phyloP scores from a whole-genome alignment of 116 monocot genomes.

The Papilionanthe hybrid region DNA sequence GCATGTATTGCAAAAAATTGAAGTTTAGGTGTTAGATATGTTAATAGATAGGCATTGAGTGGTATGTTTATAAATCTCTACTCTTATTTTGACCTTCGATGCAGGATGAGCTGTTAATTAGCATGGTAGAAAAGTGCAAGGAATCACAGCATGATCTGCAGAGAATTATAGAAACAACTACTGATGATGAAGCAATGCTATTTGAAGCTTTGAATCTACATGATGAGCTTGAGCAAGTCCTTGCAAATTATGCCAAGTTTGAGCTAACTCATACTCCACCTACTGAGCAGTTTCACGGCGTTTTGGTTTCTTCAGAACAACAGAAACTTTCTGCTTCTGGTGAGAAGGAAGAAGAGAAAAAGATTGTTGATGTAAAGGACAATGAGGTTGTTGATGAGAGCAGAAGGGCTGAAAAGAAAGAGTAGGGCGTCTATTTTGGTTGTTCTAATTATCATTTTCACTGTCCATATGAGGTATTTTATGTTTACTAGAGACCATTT shows the following conservation, averaged over 20 bases:
- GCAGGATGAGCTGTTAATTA: conserved; percentile 59
- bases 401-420: neutral
- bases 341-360: conserved; percentile 5
- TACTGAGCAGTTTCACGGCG: neutral
- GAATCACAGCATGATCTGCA: conserved; percentile 51
- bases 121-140: conserved; percentile 55
- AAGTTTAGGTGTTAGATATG: too few relatives aligned
- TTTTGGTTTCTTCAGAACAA: neutral
- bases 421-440: conserved; percentile 2
- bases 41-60: too few relatives aligned
- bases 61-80: neutral
- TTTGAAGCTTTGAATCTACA: conserved; percentile 64
- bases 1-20: too few relatives aligned
- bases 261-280: conserved; percentile 6
- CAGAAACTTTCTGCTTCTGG: neutral
- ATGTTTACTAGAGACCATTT: neutral
- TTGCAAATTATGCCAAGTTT: conserved; percentile 41
- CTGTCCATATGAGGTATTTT: neutral
- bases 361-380: neutral
- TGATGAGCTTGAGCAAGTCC: conserved; percentile 52
- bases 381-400: neutral
- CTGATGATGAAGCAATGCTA: conserved; percentile 56
- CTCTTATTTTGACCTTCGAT: neutral
- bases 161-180: conserved; percentile 60
- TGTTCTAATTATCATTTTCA: neutral